phyloP scores from a whole-genome alignment of 306 rosid genomes.

The Cucurbita ficifolia region DNA sequence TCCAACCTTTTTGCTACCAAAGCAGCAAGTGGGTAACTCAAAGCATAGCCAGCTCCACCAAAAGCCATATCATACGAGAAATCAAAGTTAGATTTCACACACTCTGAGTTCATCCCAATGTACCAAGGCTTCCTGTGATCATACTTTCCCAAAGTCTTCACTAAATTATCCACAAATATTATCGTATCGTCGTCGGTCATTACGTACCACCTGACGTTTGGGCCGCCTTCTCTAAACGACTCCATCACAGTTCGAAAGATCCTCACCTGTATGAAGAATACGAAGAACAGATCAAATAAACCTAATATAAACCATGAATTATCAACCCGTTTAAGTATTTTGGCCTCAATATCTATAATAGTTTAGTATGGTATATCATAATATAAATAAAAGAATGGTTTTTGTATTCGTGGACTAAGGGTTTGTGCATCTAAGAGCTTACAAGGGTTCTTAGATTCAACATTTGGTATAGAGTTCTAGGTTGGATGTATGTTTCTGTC shows the following conservation, averaged over 20 bases:
- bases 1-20: conserved; percentile 13
- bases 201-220: conserved; percentile 33
- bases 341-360: background rate
- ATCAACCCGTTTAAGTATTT: background rate
- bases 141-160: conserved; percentile 20
- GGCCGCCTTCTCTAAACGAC: conserved; percentile 16
- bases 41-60: conserved; percentile 40
- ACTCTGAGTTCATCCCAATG: conserved; percentile 30
- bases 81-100: conserved; percentile 18
- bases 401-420: no score
- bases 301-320: background rate
- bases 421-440: no score
- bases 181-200: conserved; percentile 37
- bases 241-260: conserved; percentile 21
- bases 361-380: no score
- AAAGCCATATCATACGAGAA: conserved; percentile 31
- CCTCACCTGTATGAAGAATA: background rate
- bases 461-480: no score
- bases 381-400: no score
- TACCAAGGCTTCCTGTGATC: conserved; percentile 19
- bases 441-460: no score
- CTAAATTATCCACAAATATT: conserved; percentile 26
- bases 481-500: no score
- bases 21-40: conserved; percentile 29
- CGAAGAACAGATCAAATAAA: background rate